Percentiles rank a stretch among this genome's conserved stretches.
These are phyloP conservation scores for Musa beccarii DNA, from an alignment of 176 grass and related monocot genomes.

Conservation along the genomic window DNA sequence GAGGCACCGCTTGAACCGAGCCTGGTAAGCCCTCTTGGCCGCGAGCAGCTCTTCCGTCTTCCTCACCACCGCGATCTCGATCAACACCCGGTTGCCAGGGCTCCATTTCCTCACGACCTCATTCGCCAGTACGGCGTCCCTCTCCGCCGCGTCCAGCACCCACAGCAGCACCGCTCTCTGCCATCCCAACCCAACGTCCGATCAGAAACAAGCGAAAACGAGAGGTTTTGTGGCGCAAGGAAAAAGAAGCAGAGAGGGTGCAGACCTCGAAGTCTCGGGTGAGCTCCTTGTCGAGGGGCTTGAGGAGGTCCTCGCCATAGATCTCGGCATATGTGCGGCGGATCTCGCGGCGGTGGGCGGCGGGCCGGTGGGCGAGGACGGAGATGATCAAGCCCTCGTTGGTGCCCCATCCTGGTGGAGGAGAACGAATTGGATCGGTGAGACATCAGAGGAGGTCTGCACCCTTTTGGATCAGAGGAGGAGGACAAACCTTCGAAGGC, in stretches of 20 bases:
- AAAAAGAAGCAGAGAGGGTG: constrained; percentile 7
- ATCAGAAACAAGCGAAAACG: not conserved
- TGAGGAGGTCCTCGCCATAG: constrained; percentile 71
- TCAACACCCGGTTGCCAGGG: constrained; percentile 40
- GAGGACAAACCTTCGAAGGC: constrained; percentile 51
- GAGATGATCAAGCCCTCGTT: constrained; percentile 80
- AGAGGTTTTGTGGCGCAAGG: not conserved
- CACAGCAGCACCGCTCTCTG: constrained; percentile 71
- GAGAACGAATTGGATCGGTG: not conserved
- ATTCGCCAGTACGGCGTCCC: constrained; percentile 66
- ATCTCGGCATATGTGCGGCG: constrained; percentile 40
- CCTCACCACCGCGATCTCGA: constrained; percentile 78
- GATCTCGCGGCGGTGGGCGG: constrained; percentile 59
- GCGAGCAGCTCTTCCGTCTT: constrained; percentile 54
- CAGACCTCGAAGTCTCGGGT: constrained; percentile 80
- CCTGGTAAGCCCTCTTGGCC: constrained; percentile 63
- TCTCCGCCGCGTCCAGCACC: constrained; percentile 68
- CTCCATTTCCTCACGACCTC: constrained; percentile 63
- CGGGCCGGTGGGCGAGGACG: constrained; percentile 75
- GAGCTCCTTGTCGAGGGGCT: constrained; percentile 68
- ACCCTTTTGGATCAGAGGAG: not conserved
- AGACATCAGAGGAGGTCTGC: not conserved
- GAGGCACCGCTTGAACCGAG: constrained; percentile 60
- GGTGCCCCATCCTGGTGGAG: constrained; percentile 63
- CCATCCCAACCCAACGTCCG: not conserved